phyloP scores from a whole-genome alignment of 2,329 filamentous ascomycete species.

The Fonsecaea multimorphosa region DNA sequence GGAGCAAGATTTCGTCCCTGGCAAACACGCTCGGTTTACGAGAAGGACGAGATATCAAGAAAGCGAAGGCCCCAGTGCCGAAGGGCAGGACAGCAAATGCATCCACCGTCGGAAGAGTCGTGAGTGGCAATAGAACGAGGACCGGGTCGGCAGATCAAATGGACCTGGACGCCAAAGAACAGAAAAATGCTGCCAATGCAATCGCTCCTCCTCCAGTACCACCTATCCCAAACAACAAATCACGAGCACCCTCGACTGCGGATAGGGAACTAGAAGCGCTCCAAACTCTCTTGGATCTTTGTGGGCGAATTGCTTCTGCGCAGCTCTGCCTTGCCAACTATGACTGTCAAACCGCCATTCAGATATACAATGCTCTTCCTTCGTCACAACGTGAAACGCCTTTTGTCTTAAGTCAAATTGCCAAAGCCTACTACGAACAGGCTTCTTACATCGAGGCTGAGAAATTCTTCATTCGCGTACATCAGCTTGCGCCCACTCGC shows the following conservation, averaged over 20 bases:
- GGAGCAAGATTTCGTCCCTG: slow-evolving; percentile 65
- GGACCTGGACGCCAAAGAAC: slow-evolving; percentile 73
- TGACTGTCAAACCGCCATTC: slow-evolving; percentile 76
- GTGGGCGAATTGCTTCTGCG: slow-evolving; percentile 80
- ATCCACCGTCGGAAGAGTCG: slow-evolving; percentile 79
- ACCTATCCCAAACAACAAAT: slow-evolving; percentile 43
- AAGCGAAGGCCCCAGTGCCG: slow-evolving; percentile 75
- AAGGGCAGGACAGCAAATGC: slow-evolving; percentile 70
- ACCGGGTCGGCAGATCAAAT: slow-evolving; percentile 62
- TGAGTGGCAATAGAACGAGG: slow-evolving; percentile 87
- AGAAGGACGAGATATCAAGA: slow-evolving; percentile 77
- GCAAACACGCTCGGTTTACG: slow-evolving; percentile 63
- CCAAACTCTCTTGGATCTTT: slow-evolving; percentile 76
- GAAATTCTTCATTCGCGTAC: slow-evolving; percentile 80
- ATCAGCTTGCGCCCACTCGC: slow-evolving; percentile 78
- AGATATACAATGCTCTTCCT: slow-evolving; percentile 73
- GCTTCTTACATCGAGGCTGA: slow-evolving; percentile 85
- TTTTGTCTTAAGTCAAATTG: slow-evolving; percentile 90
- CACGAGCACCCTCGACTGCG: slow-evolving; percentile 36
- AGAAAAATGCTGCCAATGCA: slow-evolving; percentile 40
- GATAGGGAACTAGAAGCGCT: slow-evolving; percentile 75
- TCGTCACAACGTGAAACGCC: slow-evolving; percentile 82
- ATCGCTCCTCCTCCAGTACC: slow-evolving; percentile 44
- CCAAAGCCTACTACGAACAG: slow-evolving; percentile 89
- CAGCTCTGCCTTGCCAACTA: slow-evolving; percentile 81